Percentiles rank a stretch among this genome's conserved stretches.
Evolutionary conservation across 495 filamentous ascomycete species (phyloP).

Genomic region (Bombardia bombarda): DNA sequence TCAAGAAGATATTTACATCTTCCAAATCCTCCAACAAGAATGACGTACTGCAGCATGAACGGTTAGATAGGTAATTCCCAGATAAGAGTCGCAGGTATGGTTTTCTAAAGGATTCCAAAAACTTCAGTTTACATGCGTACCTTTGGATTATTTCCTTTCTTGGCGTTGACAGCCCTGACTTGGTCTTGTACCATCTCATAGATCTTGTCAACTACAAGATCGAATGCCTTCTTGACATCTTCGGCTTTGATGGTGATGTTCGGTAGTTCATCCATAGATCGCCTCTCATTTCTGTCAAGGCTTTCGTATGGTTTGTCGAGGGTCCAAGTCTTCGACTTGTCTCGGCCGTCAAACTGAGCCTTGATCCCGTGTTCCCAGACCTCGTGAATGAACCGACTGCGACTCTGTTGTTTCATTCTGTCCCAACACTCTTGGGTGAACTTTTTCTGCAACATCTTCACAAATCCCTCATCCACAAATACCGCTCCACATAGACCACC

Average conservation of each 20-base stretch:
- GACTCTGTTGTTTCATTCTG: background rate
- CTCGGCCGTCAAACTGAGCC: background rate
- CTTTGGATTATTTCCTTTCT: background rate
- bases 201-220: conserved; percentile 1
- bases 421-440: background rate
- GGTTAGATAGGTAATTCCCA: background rate
- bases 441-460: background rate
- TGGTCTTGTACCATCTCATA: background rate
- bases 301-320: conserved; percentile 2
- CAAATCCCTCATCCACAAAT: conserved; percentile 13
- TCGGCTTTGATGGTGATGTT: background rate
- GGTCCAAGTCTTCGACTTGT: background rate
- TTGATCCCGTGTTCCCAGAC: conserved; percentile 15
- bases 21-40: conserved; percentile 8
- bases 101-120: no score
- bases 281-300: background rate
- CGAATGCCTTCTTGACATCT: background rate
- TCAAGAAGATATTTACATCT: conserved; percentile 5
- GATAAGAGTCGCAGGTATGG: no score
- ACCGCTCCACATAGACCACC: conserved; percentile 13
- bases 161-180: background rate
- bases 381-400: background rate
- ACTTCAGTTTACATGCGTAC: background rate
- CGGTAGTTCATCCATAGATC: background rate
- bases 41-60: background rate